phyloP scores from a whole-genome alignment of 176 grass and related monocot genomes.

The Carex kokanica region DNA sequence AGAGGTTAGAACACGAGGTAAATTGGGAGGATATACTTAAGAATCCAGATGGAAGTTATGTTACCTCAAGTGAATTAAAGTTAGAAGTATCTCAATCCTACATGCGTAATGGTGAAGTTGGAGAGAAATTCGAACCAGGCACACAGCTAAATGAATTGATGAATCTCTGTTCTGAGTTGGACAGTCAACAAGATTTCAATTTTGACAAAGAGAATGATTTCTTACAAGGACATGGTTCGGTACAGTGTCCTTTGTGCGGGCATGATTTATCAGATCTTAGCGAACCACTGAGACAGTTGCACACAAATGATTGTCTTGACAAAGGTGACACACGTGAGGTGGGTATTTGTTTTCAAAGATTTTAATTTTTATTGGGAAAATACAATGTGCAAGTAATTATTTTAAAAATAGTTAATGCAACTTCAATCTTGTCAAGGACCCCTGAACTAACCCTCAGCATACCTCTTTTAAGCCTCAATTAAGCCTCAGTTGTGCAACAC shows the following conservation, averaged over 20 bases:
- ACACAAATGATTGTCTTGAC: slow-evolving; percentile 85
- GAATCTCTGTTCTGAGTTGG: slow-evolving; percentile 54
- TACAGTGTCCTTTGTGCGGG: slow-evolving; percentile 79
- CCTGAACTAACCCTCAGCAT: neutral
- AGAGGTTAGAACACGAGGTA: neutral
- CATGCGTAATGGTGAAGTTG: slow-evolving; percentile 23
- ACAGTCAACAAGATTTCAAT: slow-evolving; percentile 28
- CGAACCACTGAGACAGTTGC: slow-evolving; percentile 43
- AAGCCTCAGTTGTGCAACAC: neutral
- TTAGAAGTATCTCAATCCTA: slow-evolving; percentile 17
- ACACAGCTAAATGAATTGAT: slow-evolving; percentile 89
- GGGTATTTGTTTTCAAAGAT: neutral
- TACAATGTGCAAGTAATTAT: neutral
- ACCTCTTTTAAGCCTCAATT: neutral
- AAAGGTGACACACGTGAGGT: slow-evolving; percentile 49
- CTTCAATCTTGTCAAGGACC: neutral
- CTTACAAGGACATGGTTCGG: slow-evolving; percentile 23
- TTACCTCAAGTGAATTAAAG: slow-evolving; percentile 32
- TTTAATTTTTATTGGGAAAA: slow-evolving; percentile 22
- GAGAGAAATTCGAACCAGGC: slow-evolving; percentile 59
- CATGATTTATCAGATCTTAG: slow-evolving; percentile 64
- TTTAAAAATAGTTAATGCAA: neutral
- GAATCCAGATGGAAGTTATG: slow-evolving; percentile 13
- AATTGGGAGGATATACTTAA: neutral
- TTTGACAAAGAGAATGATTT: neutral